Evolutionary conservation across 2,329 filamentous ascomycete genomes (phyloP), one percentile per base, ranked within the genome.

Genomic region (Malbranchea zuffiana): DNA sequence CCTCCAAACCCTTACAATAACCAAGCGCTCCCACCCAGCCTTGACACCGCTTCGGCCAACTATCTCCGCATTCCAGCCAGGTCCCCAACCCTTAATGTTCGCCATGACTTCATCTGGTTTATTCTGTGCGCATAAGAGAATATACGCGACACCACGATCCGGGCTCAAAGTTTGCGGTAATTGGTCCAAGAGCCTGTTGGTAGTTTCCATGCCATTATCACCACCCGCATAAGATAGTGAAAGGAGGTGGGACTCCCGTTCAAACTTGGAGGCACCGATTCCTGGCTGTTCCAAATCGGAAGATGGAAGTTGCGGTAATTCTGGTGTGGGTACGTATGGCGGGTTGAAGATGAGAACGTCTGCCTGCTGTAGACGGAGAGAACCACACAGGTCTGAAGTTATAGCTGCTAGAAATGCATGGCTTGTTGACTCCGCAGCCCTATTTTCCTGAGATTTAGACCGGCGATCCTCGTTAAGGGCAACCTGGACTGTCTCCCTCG

Each of bases 331-430:
- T 10, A 98, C 90, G 56, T 98, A 98, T 0, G 90, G 90, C 36
- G 90, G 90, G 55, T 98, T 98, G 69, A 96, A 98, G 18, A 98
- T 72, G 44, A 98, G 69, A 7, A 98, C 71, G 54, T 98, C 90
- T 4, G 93, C 71, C 25, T 62, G 60, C 2, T 68, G 65, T 0
- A 63, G 53, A 5, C 71, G 69, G 26, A 92, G 62, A 1, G 78
- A 65, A 2, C 71, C 59, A 3, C 71, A 68, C 1, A 98, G 68
- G 53, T 96, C 84, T 1, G 74, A 79, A 41, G 76, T 76, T 17
- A 80, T 55, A 12, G 79, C 72, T 26, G 76, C 80, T 5, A 90
- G 60, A n/a, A n/a, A n/a, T 48, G 80, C 83, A 6, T 62, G 50
- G 3, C 65, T 70, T 35, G 60, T 49, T 60, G 5, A 38, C 40